Percentiles rank a stretch among this genome's conserved stretches.
Conservation (phyloP, 129 eudicot genomes). For the Ambrosia artemisiifolia region DNA sequence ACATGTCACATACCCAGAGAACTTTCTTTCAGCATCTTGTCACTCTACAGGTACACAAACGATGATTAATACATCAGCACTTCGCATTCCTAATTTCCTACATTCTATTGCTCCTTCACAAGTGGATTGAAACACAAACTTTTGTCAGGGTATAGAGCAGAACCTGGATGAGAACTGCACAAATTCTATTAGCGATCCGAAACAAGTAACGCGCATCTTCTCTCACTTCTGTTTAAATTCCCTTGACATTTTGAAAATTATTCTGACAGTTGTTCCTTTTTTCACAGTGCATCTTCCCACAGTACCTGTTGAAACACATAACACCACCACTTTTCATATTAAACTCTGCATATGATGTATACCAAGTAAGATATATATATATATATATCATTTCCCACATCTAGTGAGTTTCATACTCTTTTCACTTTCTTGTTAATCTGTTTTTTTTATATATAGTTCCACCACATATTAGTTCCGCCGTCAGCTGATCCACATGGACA, state of each 20-base stretch:
- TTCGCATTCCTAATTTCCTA: not conserved
- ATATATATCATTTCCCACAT: not conserved
- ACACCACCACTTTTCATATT: constrained; percentile 76
- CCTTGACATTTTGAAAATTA: not conserved
- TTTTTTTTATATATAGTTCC: constrained; percentile 48
- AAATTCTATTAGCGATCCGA: constrained; percentile 36
- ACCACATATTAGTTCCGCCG: constrained; percentile 85
- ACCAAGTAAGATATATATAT: constrained; percentile 57
- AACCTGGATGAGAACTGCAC: not conserved
- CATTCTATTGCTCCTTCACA: not conserved
- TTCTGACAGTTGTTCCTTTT: constrained; percentile 18
- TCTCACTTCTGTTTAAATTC: not conserved
- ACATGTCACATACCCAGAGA: constrained; percentile 53
- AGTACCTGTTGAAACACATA: constrained; percentile 62
- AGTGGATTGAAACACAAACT: not conserved
- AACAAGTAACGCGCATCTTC: constrained; percentile 43
- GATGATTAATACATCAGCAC: not conserved
- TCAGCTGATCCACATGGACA: constrained; percentile 71
- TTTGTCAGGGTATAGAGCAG: not conserved
- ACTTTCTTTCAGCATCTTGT: constrained; percentile 48
- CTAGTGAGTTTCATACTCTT: not conserved
- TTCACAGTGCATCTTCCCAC: constrained; percentile 91
- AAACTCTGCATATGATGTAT: constrained; percentile 89
- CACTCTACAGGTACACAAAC: constrained; percentile 51
- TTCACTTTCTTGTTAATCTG: not conserved